Conservation (phyloP, 148 eudicot species). For the Vaccinium darrowii region DNA sequence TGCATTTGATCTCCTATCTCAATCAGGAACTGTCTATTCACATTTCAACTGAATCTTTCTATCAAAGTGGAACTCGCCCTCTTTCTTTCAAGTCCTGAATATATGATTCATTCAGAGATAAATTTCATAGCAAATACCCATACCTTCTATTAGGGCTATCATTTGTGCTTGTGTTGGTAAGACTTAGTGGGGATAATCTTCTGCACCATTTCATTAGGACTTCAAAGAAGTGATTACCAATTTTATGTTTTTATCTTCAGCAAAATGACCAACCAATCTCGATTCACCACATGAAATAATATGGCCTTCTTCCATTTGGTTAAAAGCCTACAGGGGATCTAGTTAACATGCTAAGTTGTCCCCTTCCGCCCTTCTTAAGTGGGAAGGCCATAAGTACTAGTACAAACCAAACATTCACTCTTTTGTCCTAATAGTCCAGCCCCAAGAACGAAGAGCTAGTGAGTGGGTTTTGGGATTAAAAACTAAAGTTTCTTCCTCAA, state of each 20-base stretch:
- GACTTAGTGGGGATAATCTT: neutral
- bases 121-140: neutral
- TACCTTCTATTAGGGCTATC: neutral
- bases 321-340: too few relatives aligned
- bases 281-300: too few relatives aligned
- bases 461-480: neutral
- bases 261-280: too few relatives aligned
- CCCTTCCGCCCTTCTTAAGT: too few relatives aligned
- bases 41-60: neutral
- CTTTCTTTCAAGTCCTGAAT: neutral
- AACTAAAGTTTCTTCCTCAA: neutral
- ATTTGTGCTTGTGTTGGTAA: neutral
- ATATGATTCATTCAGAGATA: neutral
- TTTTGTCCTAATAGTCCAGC: neutral
- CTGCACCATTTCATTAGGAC: too few relatives aligned
- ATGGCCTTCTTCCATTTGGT: too few relatives aligned
- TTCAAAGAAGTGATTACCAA: too few relatives aligned
- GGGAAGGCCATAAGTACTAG: too few relatives aligned
- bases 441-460: neutral
- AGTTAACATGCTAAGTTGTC: too few relatives aligned
- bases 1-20: too few relatives aligned
- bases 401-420: neutral
- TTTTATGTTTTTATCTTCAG: too few relatives aligned
- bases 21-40: neutral
- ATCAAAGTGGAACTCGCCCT: neutral